A percentile compares a stretch with the other conserved stretches of the same genome.
Evolutionary conservation across 345 rosid species (phyloP).

Genomic region (Theobroma cacao): DNA sequence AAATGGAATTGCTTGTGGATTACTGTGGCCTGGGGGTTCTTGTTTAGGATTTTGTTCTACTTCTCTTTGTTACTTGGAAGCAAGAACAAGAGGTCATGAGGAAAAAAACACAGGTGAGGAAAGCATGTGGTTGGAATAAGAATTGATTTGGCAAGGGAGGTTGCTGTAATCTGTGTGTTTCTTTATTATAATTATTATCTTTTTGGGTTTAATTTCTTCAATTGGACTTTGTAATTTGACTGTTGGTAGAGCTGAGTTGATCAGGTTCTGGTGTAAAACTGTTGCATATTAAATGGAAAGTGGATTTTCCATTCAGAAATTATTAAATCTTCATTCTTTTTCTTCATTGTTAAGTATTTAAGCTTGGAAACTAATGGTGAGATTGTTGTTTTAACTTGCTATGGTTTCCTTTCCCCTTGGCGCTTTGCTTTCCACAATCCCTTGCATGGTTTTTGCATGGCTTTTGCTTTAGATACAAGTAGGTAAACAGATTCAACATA

Average conservation of each 20-base stretch:
- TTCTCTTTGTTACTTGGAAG: slow-evolving; percentile 75
- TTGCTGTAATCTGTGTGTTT: neutral
- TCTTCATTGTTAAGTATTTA: neutral
- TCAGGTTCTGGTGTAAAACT: slow-evolving; percentile 12
- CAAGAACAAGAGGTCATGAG: slow-evolving; percentile 84
- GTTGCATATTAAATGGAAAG: slow-evolving; percentile 1
- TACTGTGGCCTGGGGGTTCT: slow-evolving; percentile 88
- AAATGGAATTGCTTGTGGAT: slow-evolving; percentile 82
- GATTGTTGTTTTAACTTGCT: neutral
- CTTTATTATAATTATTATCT: neutral
- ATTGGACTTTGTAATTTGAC: neutral
- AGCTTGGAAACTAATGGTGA: neutral
- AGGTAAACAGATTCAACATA: neutral
- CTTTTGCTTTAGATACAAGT: neutral
- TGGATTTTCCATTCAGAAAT: neutral
- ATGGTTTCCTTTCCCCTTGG: neutral
- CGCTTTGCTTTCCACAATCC: neutral
- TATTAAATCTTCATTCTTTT: neutral
- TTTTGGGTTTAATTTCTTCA: neutral
- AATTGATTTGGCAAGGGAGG: neutral
- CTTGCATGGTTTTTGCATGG: neutral
- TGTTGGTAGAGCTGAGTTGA: neutral
- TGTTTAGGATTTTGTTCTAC: slow-evolving; percentile 83
- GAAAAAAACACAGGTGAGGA: neutral
- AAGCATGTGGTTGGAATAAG: neutral